phyloP scores from a whole-genome alignment of 805 yeast species.

The Lipomyces sp. region DNA sequence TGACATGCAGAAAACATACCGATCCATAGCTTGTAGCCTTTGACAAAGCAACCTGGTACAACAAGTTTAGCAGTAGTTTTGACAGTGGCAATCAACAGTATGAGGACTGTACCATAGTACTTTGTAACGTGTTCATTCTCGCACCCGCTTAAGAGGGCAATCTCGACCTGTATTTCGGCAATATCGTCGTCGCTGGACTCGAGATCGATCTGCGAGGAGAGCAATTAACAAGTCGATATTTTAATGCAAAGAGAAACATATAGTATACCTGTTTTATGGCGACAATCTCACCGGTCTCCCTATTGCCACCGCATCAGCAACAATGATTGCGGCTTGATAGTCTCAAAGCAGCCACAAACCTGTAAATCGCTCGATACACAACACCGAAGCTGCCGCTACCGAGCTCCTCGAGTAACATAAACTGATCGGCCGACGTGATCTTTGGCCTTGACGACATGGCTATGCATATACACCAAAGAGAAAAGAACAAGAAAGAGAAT shows the following conservation, averaged over 20 bases:
- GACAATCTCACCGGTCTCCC: conserved; percentile 36
- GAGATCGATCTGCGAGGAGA: conserved; percentile 53
- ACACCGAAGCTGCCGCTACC: conserved; percentile 80
- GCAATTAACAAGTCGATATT: too few species aligned
- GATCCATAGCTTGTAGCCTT: conserved; percentile 70
- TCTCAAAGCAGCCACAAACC: conserved; percentile 21
- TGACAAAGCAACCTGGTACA: conserved; percentile 54
- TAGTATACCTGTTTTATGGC: conserved; percentile 37
- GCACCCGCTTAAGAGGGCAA: conserved; percentile 65
- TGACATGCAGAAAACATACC: conserved; percentile 25
- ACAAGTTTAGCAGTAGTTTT: not conserved
- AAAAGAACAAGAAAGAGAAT: not conserved
- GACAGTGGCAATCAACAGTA: not conserved
- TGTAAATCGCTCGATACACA: conserved; percentile 62
- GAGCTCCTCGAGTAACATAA: conserved; percentile 51
- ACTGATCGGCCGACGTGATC: conserved; percentile 43
- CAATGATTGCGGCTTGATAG: not conserved
- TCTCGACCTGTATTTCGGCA: conserved; percentile 69
- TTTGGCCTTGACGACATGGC: conserved; percentile 1
- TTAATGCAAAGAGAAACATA: too few species aligned
- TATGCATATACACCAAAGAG: too few species aligned
- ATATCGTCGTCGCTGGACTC: conserved; percentile 66
- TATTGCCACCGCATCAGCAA: conserved; percentile 6
- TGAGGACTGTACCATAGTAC: conserved; percentile 46
- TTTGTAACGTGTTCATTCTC: conserved; percentile 58